Evolutionary conservation across 176 grass and related monocot genomes (phyloP), one percentile per base, ranked within the genome.

Genomic region (Aegilops sharonensis): DNA sequence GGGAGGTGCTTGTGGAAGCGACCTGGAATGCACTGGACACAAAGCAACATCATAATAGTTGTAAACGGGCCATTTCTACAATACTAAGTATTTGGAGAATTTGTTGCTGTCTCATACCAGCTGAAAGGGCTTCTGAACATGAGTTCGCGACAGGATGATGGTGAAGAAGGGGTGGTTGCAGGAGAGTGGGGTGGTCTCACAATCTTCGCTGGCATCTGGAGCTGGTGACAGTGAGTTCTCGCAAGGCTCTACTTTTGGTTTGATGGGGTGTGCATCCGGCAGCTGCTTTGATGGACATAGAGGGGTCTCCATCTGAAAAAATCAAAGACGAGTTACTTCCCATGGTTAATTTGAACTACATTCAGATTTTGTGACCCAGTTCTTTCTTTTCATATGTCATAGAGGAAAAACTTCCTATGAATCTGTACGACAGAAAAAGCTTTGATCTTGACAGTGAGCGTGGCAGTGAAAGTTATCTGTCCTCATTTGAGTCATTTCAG

Each of bases 101-200:
- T 35, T 35, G 4, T 35, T 35, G 5, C 0, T 9, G 7, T 11
- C 2, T 75, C 72, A 8, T 80, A 92, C 91, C 87, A 85, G 32
- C 43, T 68, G 56, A 13, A 83, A 90, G 0, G 32, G 31, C 17
- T 18, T 9, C 42, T 87, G 88, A 35, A 92, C 63, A 1, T 90
- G 85, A 11, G 42, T 15, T 64, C 59, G 77, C n/a, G 71, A 64
- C 81, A 92, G 3, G 29, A 92, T 23, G 52, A 27, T 27, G 52
- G 85, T 78, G 56, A 92, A 90, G 84, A 84, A 92, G 25, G 85
- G 88, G 76, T 90, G 81, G 69, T 87, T 54, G 20, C 73, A 72
- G 27, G 72, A 80, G n/a, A 92, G 76, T 0, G 88, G 91, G 17
- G 34, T 87, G 57, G 43, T 72, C 78, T 40, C 37, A 40, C 37